These are phyloP conservation scores for Aureobasidium sp. DNA, from an alignment of 2,329 filamentous ascomycete species.

Conservation along the genomic window DNA sequence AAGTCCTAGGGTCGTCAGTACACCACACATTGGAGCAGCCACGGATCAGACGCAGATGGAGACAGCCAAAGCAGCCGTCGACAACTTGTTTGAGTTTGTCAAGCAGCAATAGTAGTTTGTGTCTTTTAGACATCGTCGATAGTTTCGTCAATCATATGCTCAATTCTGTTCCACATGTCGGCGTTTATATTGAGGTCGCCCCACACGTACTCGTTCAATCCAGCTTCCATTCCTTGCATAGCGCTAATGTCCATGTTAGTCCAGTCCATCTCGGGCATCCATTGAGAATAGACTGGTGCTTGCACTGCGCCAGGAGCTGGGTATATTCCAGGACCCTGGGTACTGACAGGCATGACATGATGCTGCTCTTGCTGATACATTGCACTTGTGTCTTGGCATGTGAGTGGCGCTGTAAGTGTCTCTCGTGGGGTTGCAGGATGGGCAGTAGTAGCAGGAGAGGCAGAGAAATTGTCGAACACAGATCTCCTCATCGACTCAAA, in stretches of 20 bases:
- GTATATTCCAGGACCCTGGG: not conserved
- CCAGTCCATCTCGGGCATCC: not conserved
- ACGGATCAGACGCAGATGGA: constrained; percentile 34
- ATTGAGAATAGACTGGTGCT: not conserved
- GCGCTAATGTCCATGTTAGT: not conserved
- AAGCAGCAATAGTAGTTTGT: not conserved
- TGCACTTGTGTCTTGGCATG: not conserved
- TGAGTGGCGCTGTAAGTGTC: not conserved
- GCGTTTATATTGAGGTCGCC: constrained; percentile 3
- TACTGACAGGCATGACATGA: not conserved
- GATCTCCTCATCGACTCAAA: constrained; percentile 1
- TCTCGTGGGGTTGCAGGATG: not conserved
- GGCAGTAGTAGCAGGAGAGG: not conserved
- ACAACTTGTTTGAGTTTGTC: constrained; percentile 21
- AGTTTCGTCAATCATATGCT: constrained; percentile 1
- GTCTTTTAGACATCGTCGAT: not conserved
- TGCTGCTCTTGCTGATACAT: not conserved
- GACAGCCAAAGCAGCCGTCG: constrained; percentile 32
- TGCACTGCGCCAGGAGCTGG: not conserved
- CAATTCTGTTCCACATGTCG: constrained; percentile 4
- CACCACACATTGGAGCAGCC: constrained; percentile 42
- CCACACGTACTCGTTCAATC: constrained; percentile 2
- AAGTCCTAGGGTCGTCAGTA: constrained; percentile 31
- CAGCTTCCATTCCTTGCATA: constrained; percentile 3
- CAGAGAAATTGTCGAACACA: not conserved